Conservation (phyloP, 2,329 filamentous ascomycete genomes). For the Coniochaeta sp. region DNA sequence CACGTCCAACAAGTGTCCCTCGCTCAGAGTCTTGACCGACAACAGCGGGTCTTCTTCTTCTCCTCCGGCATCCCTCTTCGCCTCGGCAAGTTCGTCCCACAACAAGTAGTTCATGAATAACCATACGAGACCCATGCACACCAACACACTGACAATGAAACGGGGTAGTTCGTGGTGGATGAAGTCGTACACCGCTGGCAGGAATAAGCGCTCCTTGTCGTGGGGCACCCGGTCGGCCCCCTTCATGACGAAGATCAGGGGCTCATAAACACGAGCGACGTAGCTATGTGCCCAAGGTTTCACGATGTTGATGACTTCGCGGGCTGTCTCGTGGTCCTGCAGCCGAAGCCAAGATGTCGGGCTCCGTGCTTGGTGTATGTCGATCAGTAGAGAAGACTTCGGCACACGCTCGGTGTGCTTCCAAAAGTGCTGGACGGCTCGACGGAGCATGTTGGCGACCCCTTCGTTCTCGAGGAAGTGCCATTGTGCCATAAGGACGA, state of each 20-base stretch:
- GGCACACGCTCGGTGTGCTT: constrained; percentile 17
- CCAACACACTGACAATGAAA: constrained; percentile 55
- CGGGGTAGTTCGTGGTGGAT: constrained; percentile 48
- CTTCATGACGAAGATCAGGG: constrained; percentile 63
- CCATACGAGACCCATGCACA: constrained; percentile 56
- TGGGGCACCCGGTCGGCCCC: constrained; percentile 58
- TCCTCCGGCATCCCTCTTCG: constrained; percentile 37
- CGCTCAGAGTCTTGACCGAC: constrained; percentile 50
- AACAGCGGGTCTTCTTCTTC: constrained; percentile 43
- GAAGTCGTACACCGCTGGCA: constrained; percentile 61
- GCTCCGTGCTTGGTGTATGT: constrained; percentile 67
- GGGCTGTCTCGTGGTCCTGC: constrained; percentile 72
- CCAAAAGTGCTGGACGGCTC: constrained; percentile 22
- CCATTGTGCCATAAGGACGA: constrained; percentile 67
- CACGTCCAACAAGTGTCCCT: constrained; percentile 63
- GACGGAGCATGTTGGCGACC: constrained; percentile 25
- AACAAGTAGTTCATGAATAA: constrained; percentile 69
- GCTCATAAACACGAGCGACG: constrained; percentile 66
- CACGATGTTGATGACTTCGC: constrained; percentile 67
- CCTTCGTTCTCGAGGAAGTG: constrained; percentile 64
- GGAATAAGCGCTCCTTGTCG: constrained; percentile 37
- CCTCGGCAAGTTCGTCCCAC: constrained; percentile 50
- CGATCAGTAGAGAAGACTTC: constrained; percentile 38
- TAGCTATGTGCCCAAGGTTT: constrained; percentile 66
- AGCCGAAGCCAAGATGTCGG: constrained; percentile 68